Percentiles rank a stretch among this genome's conserved stretches.
Conservation (phyloP, 73 alveolate species). For the Paramecium bursaria region DNA sequence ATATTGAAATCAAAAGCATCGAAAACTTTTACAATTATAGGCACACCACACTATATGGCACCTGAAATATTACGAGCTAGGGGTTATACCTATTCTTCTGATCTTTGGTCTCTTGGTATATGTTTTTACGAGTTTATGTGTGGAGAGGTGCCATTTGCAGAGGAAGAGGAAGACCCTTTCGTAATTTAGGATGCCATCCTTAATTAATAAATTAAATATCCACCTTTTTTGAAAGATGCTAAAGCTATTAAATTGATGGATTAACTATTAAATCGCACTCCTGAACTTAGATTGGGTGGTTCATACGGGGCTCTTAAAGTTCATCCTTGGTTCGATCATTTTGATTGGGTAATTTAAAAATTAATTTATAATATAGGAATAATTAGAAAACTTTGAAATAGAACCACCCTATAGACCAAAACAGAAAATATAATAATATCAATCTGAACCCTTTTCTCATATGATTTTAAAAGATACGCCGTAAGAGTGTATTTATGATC, state of each 20-base stretch:
- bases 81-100: conserved; percentile 69
- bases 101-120: conserved; percentile 74
- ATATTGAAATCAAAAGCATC: conserved; percentile 64
- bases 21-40: conserved; percentile 68
- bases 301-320: conserved; percentile 67
- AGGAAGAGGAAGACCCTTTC: conserved; percentile 77
- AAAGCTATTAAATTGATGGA: conserved; percentile 67
- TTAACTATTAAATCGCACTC: conserved; percentile 55
- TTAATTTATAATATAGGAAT: neutral
- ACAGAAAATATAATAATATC: neutral
- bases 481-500: conserved; percentile 27
- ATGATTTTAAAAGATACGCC: conserved; percentile 54
- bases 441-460: conserved; percentile 9
- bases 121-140: conserved; percentile 81
- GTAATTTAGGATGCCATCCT: conserved; percentile 77
- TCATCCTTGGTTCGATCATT: conserved; percentile 68
- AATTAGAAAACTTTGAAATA: conserved; percentile 4
- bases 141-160: conserved; percentile 86
- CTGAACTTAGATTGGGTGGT: conserved; percentile 72
- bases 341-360: conserved; percentile 42
- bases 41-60: conserved; percentile 86
- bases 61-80: conserved; percentile 78
- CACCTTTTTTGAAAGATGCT: conserved; percentile 55
- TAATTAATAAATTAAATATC: conserved; percentile 41
- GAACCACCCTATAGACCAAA: conserved; percentile 65